phyloP scores from a whole-genome alignment of 495 filamentous ascomycete genomes.

The Penicillium waksmanii region DNA sequence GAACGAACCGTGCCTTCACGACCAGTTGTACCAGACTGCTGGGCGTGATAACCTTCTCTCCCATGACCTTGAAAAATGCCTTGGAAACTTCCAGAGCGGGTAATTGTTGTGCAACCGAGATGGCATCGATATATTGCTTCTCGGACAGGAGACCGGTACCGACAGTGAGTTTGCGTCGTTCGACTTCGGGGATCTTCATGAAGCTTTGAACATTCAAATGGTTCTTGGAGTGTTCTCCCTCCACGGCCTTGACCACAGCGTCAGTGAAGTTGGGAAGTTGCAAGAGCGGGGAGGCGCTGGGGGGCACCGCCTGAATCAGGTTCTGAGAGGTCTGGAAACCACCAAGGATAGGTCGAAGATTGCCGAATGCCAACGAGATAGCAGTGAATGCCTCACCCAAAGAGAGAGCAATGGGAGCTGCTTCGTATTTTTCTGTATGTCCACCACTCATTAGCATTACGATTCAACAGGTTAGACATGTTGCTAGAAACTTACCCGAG shows the following conservation, averaged over 20 bases:
- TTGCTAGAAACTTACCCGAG: conserved; percentile 60
- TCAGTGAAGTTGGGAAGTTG: conserved; percentile 90
- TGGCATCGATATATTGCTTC: conserved; percentile 73
- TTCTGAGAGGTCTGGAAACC: conserved; percentile 83
- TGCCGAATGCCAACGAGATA: conserved; percentile 85
- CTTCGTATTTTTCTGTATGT: conserved; percentile 66
- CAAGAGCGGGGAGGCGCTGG: conserved; percentile 81
- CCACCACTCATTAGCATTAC: conserved; percentile 13
- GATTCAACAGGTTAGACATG: not conserved
- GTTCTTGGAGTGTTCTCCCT: conserved; percentile 70
- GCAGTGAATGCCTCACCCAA: conserved; percentile 85
- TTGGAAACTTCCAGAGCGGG: conserved; percentile 85
- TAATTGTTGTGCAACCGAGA: conserved; percentile 77
- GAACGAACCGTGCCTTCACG: conserved; percentile 91
- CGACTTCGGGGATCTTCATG: conserved; percentile 76
- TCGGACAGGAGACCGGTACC: conserved; percentile 73
- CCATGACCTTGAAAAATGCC: conserved; percentile 97
- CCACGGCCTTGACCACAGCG: conserved; percentile 70
- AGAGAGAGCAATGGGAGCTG: conserved; percentile 80
- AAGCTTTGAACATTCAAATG: conserved; percentile 84
- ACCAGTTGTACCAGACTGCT: conserved; percentile 91
- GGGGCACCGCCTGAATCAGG: conserved; percentile 86
- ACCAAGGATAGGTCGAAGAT: conserved; percentile 76
- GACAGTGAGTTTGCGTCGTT: conserved; percentile 68
- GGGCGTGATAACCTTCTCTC: conserved; percentile 91